phyloP scores from a whole-genome alignment of 768 basidiomycete genomes.

The Mycena haematopus region DNA sequence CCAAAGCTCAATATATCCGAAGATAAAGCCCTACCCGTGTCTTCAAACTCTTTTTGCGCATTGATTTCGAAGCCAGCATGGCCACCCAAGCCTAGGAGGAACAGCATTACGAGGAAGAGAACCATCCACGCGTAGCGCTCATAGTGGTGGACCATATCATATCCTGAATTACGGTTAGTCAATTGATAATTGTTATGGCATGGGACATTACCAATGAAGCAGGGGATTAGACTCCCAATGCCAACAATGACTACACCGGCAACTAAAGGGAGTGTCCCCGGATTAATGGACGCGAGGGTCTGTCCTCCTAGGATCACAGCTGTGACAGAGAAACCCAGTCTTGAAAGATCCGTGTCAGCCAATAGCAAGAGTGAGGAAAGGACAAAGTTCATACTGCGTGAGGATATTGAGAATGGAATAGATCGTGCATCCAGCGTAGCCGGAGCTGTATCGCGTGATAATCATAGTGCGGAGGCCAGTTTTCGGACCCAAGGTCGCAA shows the following conservation, averaged over 20 bases:
- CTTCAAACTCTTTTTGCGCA: conserved; percentile 50
- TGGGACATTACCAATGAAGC: conserved; percentile 44
- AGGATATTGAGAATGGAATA: conserved; percentile 61
- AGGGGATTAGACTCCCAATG: conserved; percentile 49
- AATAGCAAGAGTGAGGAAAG: neutral
- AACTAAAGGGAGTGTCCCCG: conserved; percentile 50
- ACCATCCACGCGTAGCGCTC: conserved; percentile 65
- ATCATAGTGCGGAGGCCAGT: conserved; percentile 64
- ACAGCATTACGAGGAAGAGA: conserved; percentile 52
- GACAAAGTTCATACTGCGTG: conserved; percentile 42
- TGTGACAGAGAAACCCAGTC: conserved; percentile 54
- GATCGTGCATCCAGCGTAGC: conserved; percentile 54
- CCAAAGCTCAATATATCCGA: conserved; percentile 60
- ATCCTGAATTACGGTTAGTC: conserved; percentile 24
- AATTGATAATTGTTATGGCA: neutral
- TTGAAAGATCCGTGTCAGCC: conserved; percentile 17
- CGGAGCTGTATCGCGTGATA: conserved; percentile 54
- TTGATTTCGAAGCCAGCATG: conserved; percentile 52
- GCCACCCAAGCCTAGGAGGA: conserved; percentile 57
- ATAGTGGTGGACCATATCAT: conserved; percentile 53
- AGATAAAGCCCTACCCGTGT: conserved; percentile 46
- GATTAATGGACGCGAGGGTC: conserved; percentile 52
- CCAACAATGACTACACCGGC: conserved; percentile 56
- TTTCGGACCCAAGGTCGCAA: conserved; percentile 58
- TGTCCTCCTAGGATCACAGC: conserved; percentile 63